Evolutionary conservation across 140 eudicot genomes (phyloP), one percentile per base, ranked within the genome.

Genomic region (Erigeron philadelphicus): DNA sequence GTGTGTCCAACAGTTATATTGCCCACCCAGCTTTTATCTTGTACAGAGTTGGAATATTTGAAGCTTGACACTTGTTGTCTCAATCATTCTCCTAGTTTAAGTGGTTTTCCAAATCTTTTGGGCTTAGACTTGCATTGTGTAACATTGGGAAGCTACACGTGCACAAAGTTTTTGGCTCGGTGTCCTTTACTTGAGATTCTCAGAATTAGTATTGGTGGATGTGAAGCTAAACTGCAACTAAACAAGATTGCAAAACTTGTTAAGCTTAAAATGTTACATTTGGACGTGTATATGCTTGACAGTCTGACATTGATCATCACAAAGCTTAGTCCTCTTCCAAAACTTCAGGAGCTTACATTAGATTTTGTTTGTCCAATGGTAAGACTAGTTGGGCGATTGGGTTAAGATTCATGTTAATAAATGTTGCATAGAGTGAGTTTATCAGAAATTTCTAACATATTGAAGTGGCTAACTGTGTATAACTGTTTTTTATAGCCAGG

Each of bases 171-270:
- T 15, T 10, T 72, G 10, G n/a, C 43, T 3, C 18, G 1, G 21
- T 61, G 77, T 35, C 77, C 70, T 8, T 5, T 61, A 62, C 77
- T 72, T 72, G 70, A 61, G 69, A 25, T 5, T 45, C 53, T 72
- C 13, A 2, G 31, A 42, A 8, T n/a, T 35, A 0, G 15, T 55
- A 18, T 6, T 1, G 4, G 3, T 31, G 4, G n/a, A n/a, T n/a
- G n/a, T n/a, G n/a, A n/a, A n/a, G n/a, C n/a, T n/a, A n/a, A 31
- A 31, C 38, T 31, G 38, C 5, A 31, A 31, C 38, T 31, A 5
- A 31, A 31, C 11, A 56, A 70, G 25, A 55, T 55, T 55, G 21
- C 65, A 11, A 70, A 70, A 19, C 74, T 70, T 15, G 38, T 31
- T 4, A 71, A 71, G 35, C 75, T 71, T 15, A 71, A 44, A 58